Evolutionary conservation across 1,284 basidiomycete species (phyloP), one percentile per base, ranked within the genome.

Genomic region (Fistulina hepatica): DNA sequence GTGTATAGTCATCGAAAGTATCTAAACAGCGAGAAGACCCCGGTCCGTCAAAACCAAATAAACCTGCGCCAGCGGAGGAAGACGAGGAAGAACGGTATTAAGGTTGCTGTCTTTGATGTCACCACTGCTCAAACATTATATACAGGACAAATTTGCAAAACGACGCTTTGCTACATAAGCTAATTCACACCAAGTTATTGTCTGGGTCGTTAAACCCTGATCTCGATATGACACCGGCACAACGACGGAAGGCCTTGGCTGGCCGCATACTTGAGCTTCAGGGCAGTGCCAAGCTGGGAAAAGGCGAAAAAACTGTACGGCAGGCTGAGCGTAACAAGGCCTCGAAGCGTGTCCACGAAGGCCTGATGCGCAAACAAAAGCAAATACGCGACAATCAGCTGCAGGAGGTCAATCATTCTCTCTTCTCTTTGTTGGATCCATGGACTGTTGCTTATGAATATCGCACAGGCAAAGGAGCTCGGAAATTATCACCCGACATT

Each of bases 401-500:
- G 4, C 74, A 80, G 49, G 78, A 84, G 73, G 83, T 83, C 31
- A 36, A 20, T 37, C 26, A 23, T 33, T 34, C 23, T 39, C 21
- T 22, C 16, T 36, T 33, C n/a, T n/a, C n/a, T n/a, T n/a, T 27
- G n/a, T 21, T 24, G 19, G n/a, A 11, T 17, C 36, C 37, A 20
- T 37, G 26, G 37, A 35, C 46, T 25, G 48, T 41, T 28, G 40
- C 27, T 45, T 21, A 43, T 43, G n/a, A 17, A 19, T 33, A 43
- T 30, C 28, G 38, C 20, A 20, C 33, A 77, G 83, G 81, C 82
- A 3, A 88, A 86, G 57, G 69, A 81, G 44, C 48, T 82, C 41
- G 83, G 83, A 12, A 86, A 83, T 52, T 88, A 85, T 51, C 82
- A 88, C 48, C 81, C 79, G 23, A 63, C 67, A 7, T 59, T 88